Evolutionary conservation across 495 filamentous ascomycete species (phyloP), one percentile per base, ranked within the genome.

Genomic region (Aspergillus ellipticus): DNA sequence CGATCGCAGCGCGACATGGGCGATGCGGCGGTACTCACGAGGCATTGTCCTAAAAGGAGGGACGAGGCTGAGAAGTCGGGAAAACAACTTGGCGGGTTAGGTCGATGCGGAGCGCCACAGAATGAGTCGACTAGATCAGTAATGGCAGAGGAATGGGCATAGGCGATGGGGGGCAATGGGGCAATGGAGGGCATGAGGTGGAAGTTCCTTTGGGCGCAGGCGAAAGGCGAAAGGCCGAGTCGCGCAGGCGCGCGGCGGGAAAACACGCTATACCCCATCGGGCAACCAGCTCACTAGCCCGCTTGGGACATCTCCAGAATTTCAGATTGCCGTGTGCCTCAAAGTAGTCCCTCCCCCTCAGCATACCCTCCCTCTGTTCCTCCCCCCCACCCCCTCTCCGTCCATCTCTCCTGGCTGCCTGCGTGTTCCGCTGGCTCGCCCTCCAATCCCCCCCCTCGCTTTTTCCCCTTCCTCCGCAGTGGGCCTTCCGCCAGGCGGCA

Each of bases 71-170:
- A 71, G 47, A 1, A 76, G 16, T 51, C 53, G 51, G 0, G 70
- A 72, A 53, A 76, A 65, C 70, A 74, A 64, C 21, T 68, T 76
- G 70, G 41, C 71, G 68, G 58, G 51, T 43, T 41, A 2, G 22
- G 37, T 4, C n/a, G 16, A 21, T 43, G n/a, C 17, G 2, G 33
- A 9, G 10, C 24, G 16, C 6, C 11, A 28, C 37, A 26, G 19
- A 19, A 11, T 20, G 19, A n/a, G 22, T 19, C 21, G 20, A 16
- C 17, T 47, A 24, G 35, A 29, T 26, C 13, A 15, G 42, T 26
- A 6, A n/a, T 7, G 20, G 13, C 10, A 37, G 46, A 39, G 42
- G 15, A 21, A 39, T 47, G 24, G 17, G 7, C 6, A 54, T 33
- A 15, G n/a, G 22, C 2, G 45, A 48, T 2, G 13, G 45, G 13